phyloP scores from a whole-genome alignment of 2,329 filamentous ascomycete species.

The Helminthosporium solani region DNA sequence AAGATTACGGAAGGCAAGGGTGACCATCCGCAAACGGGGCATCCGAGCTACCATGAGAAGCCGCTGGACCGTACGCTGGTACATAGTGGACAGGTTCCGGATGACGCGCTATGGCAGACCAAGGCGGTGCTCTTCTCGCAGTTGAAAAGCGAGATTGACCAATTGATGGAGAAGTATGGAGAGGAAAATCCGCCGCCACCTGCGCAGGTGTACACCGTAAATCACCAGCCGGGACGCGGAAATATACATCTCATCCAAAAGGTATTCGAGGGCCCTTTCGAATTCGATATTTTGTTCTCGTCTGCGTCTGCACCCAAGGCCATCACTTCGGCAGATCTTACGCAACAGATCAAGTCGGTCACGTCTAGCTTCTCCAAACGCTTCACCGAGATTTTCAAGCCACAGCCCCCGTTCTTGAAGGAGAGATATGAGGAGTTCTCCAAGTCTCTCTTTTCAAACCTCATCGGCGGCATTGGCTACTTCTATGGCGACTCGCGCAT shows the following conservation, averaged over 20 bases:
- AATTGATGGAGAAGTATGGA: slow-evolving; percentile 59
- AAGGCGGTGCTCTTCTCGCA: slow-evolving; percentile 67
- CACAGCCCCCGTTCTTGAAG: slow-evolving; percentile 72
- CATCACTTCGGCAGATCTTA: slow-evolving; percentile 64
- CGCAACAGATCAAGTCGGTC: slow-evolving; percentile 65
- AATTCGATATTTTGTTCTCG: slow-evolving; percentile 89
- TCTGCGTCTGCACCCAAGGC: slow-evolving; percentile 65
- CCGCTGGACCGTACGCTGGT: slow-evolving; percentile 76
- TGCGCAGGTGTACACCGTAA: slow-evolving; percentile 79
- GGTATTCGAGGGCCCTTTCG: slow-evolving; percentile 84
- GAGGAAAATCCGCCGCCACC: slow-evolving; percentile 70
- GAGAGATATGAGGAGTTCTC: slow-evolving; percentile 76
- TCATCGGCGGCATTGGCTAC: slow-evolving; percentile 91
- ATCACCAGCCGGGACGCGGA: slow-evolving; percentile 66
- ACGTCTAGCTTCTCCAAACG: slow-evolving; percentile 70
- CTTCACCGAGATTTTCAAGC: slow-evolving; percentile 71
- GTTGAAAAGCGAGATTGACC: slow-evolving; percentile 64
- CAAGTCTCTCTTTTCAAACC: slow-evolving; percentile 89
- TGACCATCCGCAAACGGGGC: slow-evolving; percentile 56
- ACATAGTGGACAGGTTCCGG: slow-evolving; percentile 65
- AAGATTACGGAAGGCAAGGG: slow-evolving; percentile 72
- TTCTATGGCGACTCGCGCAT: slow-evolving; percentile 88
- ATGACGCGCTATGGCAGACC: slow-evolving; percentile 77
- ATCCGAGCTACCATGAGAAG: slow-evolving; percentile 67
- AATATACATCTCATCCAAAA: slow-evolving; percentile 91